Evolutionary conservation across 2,329 filamentous ascomycete genomes (phyloP).

Genomic region (Huntiella decipiens): DNA sequence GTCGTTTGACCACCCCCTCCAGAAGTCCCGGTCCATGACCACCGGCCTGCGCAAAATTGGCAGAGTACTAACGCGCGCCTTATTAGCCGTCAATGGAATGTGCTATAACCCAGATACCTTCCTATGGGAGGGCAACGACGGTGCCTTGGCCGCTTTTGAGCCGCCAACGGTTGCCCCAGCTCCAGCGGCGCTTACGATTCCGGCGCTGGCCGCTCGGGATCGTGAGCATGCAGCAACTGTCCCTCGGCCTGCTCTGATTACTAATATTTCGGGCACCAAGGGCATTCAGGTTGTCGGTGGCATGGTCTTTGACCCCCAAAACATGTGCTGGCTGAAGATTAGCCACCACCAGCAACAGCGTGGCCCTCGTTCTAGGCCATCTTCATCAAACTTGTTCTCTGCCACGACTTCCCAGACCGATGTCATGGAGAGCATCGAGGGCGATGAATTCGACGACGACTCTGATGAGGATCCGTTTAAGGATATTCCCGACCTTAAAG

Average conservation of each 20-base stretch:
- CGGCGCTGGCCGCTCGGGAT: slow-evolving; percentile 27
- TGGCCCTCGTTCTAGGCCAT: slow-evolving; percentile 6
- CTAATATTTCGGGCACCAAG: slow-evolving; percentile 67
- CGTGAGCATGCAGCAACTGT: slow-evolving; percentile 32
- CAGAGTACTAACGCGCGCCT: slow-evolving; percentile 16
- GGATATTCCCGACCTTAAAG: slow-evolving; percentile 81
- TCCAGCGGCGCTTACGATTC: slow-evolving; percentile 23
- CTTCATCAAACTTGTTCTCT: slow-evolving; percentile 8
- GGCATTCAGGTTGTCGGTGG: slow-evolving; percentile 89
- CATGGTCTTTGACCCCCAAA: slow-evolving; percentile 94
- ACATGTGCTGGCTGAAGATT: slow-evolving; percentile 94
- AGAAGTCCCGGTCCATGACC: not conserved
- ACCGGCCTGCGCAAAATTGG: not conserved
- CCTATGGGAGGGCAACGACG: slow-evolving; percentile 94
- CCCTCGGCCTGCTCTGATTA: slow-evolving; percentile 63
- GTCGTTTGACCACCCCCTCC: not conserved
- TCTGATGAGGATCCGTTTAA: slow-evolving; percentile 90
- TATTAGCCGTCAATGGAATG: slow-evolving; percentile 76
- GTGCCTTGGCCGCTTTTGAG: slow-evolving; percentile 63
- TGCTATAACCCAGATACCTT: slow-evolving; percentile 75
- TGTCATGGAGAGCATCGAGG: slow-evolving; percentile 38
- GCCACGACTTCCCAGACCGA: slow-evolving; percentile 21
- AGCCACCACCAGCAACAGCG: slow-evolving; percentile 22
- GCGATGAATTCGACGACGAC: slow-evolving; percentile 56
- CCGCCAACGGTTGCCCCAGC: slow-evolving; percentile 35